Evolutionary conservation across 2,329 filamentous ascomycete species (phyloP).

Genomic region (Alternaria longipes): DNA sequence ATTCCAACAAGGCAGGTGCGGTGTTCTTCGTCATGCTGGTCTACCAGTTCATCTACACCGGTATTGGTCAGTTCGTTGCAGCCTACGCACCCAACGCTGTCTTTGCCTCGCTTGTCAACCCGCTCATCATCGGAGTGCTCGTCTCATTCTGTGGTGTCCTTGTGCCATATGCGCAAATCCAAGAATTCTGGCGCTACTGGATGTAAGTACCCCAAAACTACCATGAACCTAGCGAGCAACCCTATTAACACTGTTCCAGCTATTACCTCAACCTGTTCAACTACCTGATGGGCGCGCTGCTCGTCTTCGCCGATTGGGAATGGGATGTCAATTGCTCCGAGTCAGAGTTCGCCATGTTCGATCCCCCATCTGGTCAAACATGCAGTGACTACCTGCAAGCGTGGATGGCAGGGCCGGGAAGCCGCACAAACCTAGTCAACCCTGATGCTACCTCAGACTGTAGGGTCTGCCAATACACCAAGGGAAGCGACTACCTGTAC

Average conservation of each 20-base stretch:
- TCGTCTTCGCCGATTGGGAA: slow-evolving; percentile 54
- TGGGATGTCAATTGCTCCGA: slow-evolving; percentile 51
- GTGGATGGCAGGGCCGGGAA: slow-evolving; percentile 20
- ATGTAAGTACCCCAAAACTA: slow-evolving; percentile 14
- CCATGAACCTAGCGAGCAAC: neutral
- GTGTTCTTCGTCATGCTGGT: slow-evolving; percentile 60
- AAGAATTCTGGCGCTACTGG: slow-evolving; percentile 72
- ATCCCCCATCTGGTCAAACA: slow-evolving; percentile 62
- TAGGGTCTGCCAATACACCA: slow-evolving; percentile 67
- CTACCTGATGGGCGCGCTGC: slow-evolving; percentile 54
- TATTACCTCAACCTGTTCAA: slow-evolving; percentile 56
- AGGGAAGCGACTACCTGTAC: slow-evolving; percentile 67
- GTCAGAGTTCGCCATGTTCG: slow-evolving; percentile 53
- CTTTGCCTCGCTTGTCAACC: slow-evolving; percentile 64
- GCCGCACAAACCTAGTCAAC: slow-evolving; percentile 65
- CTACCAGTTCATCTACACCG: slow-evolving; percentile 69
- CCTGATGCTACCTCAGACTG: slow-evolving; percentile 66
- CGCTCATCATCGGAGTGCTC: slow-evolving; percentile 31
- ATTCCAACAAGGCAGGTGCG: slow-evolving; percentile 65
- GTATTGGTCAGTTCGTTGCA: slow-evolving; percentile 66
- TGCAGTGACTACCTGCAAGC: slow-evolving; percentile 63
- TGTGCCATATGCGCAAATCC: slow-evolving; percentile 68
- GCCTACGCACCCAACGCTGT: slow-evolving; percentile 55
- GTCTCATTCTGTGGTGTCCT: slow-evolving; percentile 63
- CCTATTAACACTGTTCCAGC: neutral